phyloP scores from a whole-genome alignment of 1,139 yeast species.

The Suhomyces chickasaworum region DNA sequence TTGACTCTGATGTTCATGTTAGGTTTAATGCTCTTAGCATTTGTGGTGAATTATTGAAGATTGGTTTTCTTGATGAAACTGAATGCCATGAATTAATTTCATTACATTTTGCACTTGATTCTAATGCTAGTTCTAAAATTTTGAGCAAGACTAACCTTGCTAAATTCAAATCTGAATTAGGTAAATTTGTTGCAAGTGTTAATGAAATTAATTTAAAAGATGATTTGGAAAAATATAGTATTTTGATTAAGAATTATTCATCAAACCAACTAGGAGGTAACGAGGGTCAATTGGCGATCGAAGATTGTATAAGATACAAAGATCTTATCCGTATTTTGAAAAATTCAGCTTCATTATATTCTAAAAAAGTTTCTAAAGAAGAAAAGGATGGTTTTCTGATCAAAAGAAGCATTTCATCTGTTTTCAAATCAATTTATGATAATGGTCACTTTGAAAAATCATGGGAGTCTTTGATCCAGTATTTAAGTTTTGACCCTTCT shows the following conservation, averaged over 20 bases:
- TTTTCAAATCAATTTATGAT: constrained; percentile 24
- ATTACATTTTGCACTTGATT: constrained; percentile 38
- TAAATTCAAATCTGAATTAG: constrained; percentile 36
- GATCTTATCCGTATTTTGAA: constrained; percentile 22
- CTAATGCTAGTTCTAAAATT: constrained; percentile 23
- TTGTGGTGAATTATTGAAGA: constrained; percentile 54
- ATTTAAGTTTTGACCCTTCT: constrained; percentile 45
- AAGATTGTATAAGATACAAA: constrained; percentile 21
- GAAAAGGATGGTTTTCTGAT: not conserved
- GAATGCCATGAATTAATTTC: constrained; percentile 49
- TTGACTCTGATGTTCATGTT: constrained; percentile 46
- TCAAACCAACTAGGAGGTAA: constrained; percentile 23
- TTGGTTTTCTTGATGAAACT: constrained; percentile 64
- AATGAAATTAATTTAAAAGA: constrained; percentile 21
- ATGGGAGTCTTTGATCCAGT: constrained; percentile 42
- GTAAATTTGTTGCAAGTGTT: constrained; percentile 31
- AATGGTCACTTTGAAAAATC: constrained; percentile 24
- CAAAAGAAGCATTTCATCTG: constrained; percentile 3
- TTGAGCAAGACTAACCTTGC: constrained; percentile 24
- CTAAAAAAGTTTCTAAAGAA: not conserved
- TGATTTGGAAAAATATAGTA: constrained; percentile 26
- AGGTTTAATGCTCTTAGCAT: constrained; percentile 55
- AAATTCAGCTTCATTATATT: not conserved
- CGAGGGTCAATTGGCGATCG: constrained; percentile 12
- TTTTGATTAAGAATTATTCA: constrained; percentile 26